Base-by-base conservation (phyloP, 2,329 filamentous ascomycete genomes). In the Fusarium sp. region DNA sequence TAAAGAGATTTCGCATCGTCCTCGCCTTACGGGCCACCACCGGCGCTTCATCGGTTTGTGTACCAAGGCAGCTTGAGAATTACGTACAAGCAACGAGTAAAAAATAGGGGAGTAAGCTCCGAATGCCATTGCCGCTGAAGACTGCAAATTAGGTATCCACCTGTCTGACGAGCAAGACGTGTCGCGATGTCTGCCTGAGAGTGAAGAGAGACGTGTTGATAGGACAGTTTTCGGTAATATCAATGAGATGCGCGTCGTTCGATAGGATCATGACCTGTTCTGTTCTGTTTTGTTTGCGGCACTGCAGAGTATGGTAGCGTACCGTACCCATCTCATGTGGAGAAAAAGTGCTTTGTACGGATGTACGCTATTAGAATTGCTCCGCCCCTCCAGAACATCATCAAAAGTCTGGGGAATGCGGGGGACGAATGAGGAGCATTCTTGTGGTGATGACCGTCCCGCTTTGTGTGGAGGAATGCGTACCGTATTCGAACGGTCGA, bases 331-430 rank as follows among this genome's bases (percentile, higher is more conserved):
- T 58, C 31, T 50, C n/a, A n/a, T 59, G 65, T 69, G 65, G 66
- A 48, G 66, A 61, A 53, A 26, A 33, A 24, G 42, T 44, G 23
- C 20, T 33, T 44, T 57, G 28, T 29, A 13, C 28, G 10, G 28
- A 29, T 24, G 16, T 47, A 21, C 44, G 29, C 55, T 43, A 39
- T 24, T 59, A 23, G 35, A 24, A 64, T 44, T 47, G 49, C 52
- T 64, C 52, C 60, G 59, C 64, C 42, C 38, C 38, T 56, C 26
- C 33, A 56, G 39, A 29, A 49, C 47, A 66, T 59, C 53, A 56
- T 50, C 8, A 50, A 57, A 57, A 68, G 62, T 70, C 66, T 68
- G 66, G 67, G 67, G 67, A 69, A 70, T 70, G 67, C 44, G 66
- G 67, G 66, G 66, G 48, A 53, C 62, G 54, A 57, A 58, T 57